Evolutionary conservation across 73 alveolate species (phyloP).

Genomic region (Paramecium sexaurelia): DNA sequence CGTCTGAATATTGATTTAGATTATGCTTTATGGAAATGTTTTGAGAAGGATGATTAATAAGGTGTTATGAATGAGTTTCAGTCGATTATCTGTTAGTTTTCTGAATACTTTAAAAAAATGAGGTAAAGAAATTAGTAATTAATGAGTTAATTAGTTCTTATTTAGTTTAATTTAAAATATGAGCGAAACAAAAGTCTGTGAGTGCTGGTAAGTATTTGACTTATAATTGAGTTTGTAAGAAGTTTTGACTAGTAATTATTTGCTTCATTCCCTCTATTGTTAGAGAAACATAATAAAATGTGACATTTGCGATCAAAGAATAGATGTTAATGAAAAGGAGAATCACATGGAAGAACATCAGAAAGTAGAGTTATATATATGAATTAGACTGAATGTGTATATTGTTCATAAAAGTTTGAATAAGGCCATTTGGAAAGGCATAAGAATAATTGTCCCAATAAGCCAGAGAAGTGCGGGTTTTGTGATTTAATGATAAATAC

Average conservation of each 20-base stretch:
- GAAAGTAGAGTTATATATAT: not conserved
- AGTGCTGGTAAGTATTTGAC: not conserved
- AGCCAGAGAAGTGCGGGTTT: not conserved
- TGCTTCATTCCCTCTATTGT: slow-evolving; percentile 23
- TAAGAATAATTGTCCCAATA: not conserved
- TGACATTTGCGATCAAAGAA: not conserved
- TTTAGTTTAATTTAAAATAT: not conserved
- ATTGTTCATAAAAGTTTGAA: slow-evolving; percentile 5
- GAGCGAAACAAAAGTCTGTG: slow-evolving; percentile 17
- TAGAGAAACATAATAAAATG: not conserved
- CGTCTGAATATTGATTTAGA: too few species aligned
- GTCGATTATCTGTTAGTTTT: not conserved
- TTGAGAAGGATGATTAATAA: too few species aligned
- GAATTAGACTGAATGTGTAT: not conserved
- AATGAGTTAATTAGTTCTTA: not conserved
- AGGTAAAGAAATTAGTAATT: not conserved
- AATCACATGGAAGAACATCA: not conserved
- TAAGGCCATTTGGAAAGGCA: not conserved
- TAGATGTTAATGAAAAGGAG: slow-evolving; percentile 8
- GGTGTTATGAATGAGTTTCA: too few species aligned
- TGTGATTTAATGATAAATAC: not conserved
- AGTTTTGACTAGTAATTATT: not conserved
- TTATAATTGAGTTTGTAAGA: slow-evolving; percentile 25
- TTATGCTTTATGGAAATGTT: too few species aligned
- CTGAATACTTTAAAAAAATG: not conserved